phyloP scores from a whole-genome alignment of 2,329 filamentous ascomycete genomes.

The Trichoderma guizhouense region DNA sequence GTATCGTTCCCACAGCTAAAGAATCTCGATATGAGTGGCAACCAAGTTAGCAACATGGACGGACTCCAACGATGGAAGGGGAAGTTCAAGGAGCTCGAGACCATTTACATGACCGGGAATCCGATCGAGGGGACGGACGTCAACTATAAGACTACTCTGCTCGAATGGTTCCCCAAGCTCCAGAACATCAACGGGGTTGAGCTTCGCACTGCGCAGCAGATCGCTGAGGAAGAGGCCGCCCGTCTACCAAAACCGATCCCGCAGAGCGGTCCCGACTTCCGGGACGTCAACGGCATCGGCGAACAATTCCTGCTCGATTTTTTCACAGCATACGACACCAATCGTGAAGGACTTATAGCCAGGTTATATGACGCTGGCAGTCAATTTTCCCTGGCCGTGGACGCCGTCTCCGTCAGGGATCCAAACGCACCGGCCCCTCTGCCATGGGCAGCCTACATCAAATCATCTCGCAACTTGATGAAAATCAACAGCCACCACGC shows the following conservation, averaged over 20 bases:
- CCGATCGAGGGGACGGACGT: slow-evolving; percentile 62
- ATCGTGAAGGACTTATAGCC: slow-evolving; percentile 60
- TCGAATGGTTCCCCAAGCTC: slow-evolving; percentile 80
- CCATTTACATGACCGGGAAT: slow-evolving; percentile 74
- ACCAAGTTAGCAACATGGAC: slow-evolving; percentile 67
- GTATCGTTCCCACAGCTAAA: slow-evolving; percentile 79
- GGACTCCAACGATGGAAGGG: slow-evolving; percentile 72
- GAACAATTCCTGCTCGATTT: slow-evolving; percentile 74
- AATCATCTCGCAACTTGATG: slow-evolving; percentile 72
- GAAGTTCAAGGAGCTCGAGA: slow-evolving; percentile 75
- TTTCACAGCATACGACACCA: slow-evolving; percentile 68
- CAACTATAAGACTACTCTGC: slow-evolving; percentile 63
- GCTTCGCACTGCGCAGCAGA: slow-evolving; percentile 69
- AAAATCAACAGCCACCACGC: slow-evolving; percentile 61
- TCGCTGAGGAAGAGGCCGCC: slow-evolving; percentile 52
- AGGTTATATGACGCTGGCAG: slow-evolving; percentile 74
- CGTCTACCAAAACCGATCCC: slow-evolving; percentile 57
- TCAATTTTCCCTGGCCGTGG: slow-evolving; percentile 72
- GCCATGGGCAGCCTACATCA: slow-evolving; percentile 73
- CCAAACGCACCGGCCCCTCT: slow-evolving; percentile 42
- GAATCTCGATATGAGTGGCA: slow-evolving; percentile 85
- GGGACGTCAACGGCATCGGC: slow-evolving; percentile 70
- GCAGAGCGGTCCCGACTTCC: slow-evolving; percentile 64
- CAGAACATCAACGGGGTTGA: slow-evolving; percentile 71
- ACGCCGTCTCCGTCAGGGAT: slow-evolving; percentile 55